Evolutionary conservation across 352 stramenopile genomes (phyloP).

Genomic region (Pythium sukuiense): DNA sequence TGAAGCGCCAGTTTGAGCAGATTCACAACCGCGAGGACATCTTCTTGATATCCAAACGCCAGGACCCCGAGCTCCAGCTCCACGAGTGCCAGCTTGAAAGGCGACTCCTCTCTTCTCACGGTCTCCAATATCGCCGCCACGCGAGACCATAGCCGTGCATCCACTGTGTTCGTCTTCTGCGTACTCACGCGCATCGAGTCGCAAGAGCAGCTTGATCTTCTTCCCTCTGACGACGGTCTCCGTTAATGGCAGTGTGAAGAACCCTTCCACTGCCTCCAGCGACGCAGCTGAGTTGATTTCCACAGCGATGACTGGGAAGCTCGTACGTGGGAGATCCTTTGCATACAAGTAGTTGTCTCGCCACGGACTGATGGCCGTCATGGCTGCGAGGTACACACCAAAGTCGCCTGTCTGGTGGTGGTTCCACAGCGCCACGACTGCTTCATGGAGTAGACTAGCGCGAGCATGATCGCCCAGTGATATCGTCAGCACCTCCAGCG

Average conservation of each 20-base stretch:
- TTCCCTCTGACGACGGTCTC: background rate
- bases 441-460: background rate
- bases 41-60: background rate
- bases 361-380: conserved; percentile 14
- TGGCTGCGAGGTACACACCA: background rate
- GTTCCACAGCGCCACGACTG: conserved; percentile 1
- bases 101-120: background rate
- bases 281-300: background rate
- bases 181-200: background rate
- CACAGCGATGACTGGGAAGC: conserved; percentile 11
- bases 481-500: conserved; percentile 17
- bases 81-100: conserved; percentile 11
- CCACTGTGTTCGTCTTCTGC: conserved; percentile 2
- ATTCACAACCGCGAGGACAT: background rate
- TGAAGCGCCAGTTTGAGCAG: conserved; percentile 13
- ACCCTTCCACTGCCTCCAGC: background rate
- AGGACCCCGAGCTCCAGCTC: conserved; percentile 3
- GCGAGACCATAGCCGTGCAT: background rate
- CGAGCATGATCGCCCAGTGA: background rate
- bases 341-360: conserved; percentile 18
- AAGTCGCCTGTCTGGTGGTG: background rate
- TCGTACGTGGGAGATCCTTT: conserved; percentile 3
- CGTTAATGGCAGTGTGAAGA: background rate
- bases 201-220: conserved; percentile 12
- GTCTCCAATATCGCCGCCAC: background rate